Evolutionary conservation across 352 stramenopile species (phyloP).

Genomic region (Phytopythium cucurbitacearum): DNA sequence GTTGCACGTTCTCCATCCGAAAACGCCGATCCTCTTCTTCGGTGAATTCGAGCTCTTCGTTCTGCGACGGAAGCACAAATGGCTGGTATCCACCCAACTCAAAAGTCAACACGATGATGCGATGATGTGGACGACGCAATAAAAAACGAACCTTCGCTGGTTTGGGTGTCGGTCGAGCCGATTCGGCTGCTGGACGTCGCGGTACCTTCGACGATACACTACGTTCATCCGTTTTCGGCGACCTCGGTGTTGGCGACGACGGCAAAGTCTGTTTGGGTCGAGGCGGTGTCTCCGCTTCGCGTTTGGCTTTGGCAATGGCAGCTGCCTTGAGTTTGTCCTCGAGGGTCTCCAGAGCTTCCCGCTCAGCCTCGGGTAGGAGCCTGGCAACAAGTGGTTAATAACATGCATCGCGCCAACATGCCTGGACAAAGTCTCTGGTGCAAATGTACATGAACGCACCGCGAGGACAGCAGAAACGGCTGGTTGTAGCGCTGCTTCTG

Average conservation of each 20-base stretch:
- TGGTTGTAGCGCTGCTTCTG: constrained; percentile 68
- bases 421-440: background rate
- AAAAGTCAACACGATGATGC: background rate
- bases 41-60: constrained; percentile 51
- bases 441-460: constrained; percentile 17
- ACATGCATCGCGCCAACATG: background rate
- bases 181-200: too few species aligned
- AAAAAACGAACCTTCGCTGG: too few species aligned
- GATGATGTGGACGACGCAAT: too few species aligned
- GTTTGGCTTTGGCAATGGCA: constrained; percentile 6
- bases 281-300: background rate
- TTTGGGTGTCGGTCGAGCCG: too few species aligned
- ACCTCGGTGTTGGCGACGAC: constrained; percentile 7
- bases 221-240: constrained; percentile 1
- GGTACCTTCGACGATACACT: too few species aligned
- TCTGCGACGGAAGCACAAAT: constrained; percentile 36
- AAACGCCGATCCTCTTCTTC: constrained; percentile 60
- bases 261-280: too few species aligned
- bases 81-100: background rate
- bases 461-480: constrained; percentile 59
- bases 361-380: constrained; percentile 59
- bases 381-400: constrained; percentile 12
- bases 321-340: constrained; percentile 34
- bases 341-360: constrained; percentile 37
- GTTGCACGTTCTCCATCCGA: constrained; percentile 62